Evolutionary conservation across 108 stramenopile species (phyloP), one percentile per base, ranked within the genome.

Genomic region (Cyclotella cryptica): DNA sequence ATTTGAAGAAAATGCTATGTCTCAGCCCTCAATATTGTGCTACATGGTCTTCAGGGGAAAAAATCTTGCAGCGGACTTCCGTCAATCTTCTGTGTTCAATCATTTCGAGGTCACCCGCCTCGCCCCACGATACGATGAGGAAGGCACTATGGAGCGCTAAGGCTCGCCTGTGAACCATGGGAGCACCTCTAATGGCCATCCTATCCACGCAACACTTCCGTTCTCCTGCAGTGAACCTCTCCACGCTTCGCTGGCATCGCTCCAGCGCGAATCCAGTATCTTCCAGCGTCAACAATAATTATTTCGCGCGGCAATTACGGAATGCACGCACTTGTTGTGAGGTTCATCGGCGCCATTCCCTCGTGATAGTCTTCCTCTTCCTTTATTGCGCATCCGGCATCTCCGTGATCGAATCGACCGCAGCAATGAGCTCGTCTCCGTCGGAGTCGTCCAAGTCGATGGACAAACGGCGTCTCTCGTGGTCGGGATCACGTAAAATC

Each of bases 401-500:
- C n/a, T 17, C 15, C 3, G 15, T 9, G 9, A 9, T 49, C 9
- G 9, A n/a, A 49, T 49, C n/a, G 18, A 49, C 2, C 3, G n/a
- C 66, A 24, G 46, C 28, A 44, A 35, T 35, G 30, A 35, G 35
- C 35, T 39, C 55, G 28, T 44, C 58, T 26, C 22, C 69, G 14
- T 1, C 41, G 21, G 27, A 49, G n/a, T 49, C 47, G 1, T 13
- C 60, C 29, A 61, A 61, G 1, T 12, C 60, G 19, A 13, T 39
- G 15, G 18, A 61, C 35, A 61, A 30, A 75, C 69, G 68, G 15
- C 74, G 74, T 35, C 80, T 74, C 49, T 81, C 80, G 62, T 81
- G 80, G 80, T 71, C 74, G 17, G 80, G 74, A 14, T 81, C 74
- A 28, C 60, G 74, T 44, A 81, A 81, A 75, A 75, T 81, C n/a